Base-by-base conservation (phyloP, 345 rosid genomes). In the Salix suchowensis region DNA sequence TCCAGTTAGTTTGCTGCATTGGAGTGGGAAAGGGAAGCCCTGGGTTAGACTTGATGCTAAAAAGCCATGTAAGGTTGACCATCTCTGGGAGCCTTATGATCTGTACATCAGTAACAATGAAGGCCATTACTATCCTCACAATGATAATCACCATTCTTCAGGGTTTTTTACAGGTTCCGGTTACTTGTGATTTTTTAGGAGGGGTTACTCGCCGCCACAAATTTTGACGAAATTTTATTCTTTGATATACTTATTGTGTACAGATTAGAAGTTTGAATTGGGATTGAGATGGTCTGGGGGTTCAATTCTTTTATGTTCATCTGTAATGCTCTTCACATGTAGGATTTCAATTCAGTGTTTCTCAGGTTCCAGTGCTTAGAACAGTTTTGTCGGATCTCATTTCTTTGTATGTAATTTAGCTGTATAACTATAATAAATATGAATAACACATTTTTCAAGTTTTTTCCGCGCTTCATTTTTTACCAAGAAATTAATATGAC, bases 11-110 rank as follows among this genome's bases (percentile, higher is more conserved):
- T 80, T 95, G 85, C 82, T 95, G 70, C 98, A 93, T 85, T 95
- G 98, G 98, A 95, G 98, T 64, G 98, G 98, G 21, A 93, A 95
- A 82, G 98, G 98, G 73, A 95, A 95, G 79, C 98, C 98, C 0
- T 95, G 98, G 98, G 92, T 82, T 0, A 82, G 98, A 32, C 89
- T 95, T 6, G 98, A 95, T 70, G 88, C 83, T n/a, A 78, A 79
- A 75, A 91, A 87, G 60, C 91, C 98, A 0, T 95, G 98, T 74
- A 89, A 89, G 4, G 67, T 93, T 46, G 98, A 95, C 87, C 78
- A 83, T 84, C 82, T 95, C 0, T 95, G 98, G 98, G 82, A 88
- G 73, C 97, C 96, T 0, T 95, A 91, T 65, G 98, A 95, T 83
- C 7, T 65, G 68, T 14, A 6, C 39, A 12, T 68, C 50, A 40